These are phyloP conservation scores for Lasiosphaeria hispida DNA, from an alignment of 495 filamentous ascomycete genomes.

Conservation along the genomic window DNA sequence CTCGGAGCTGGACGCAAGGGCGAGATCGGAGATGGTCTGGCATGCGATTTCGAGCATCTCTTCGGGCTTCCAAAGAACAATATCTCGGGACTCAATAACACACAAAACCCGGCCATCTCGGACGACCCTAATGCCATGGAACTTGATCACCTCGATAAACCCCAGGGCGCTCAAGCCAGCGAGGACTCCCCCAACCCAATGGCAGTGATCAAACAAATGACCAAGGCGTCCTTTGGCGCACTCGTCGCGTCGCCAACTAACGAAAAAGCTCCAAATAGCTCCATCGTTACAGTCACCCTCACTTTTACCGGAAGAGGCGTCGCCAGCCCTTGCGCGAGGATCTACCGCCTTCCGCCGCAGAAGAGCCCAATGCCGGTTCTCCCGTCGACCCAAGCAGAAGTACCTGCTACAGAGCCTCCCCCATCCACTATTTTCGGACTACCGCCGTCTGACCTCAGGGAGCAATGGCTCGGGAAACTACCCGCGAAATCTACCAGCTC, in stretches of 20 bases:
- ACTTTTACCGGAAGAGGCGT: slow-evolving; percentile 40
- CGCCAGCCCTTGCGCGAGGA: slow-evolving; percentile 39
- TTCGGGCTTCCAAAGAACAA: slow-evolving; percentile 27
- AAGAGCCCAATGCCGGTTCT: slow-evolving; percentile 3
- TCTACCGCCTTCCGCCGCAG: slow-evolving; percentile 45
- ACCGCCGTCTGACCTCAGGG: slow-evolving; percentile 38
- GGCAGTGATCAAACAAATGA: slow-evolving; percentile 27
- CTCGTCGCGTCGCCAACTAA: slow-evolving; percentile 16
- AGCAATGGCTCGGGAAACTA: slow-evolving; percentile 45
- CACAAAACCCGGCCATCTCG: slow-evolving; percentile 13
- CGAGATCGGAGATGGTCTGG: slow-evolving; percentile 79
- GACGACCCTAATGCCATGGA: slow-evolving; percentile 26
- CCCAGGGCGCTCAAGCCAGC: neutral
- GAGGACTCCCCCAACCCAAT: neutral
- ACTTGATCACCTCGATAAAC: slow-evolving; percentile 16
- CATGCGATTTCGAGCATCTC: slow-evolving; percentile 81
- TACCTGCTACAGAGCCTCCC: slow-evolving; percentile 38
- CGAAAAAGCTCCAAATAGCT: slow-evolving; percentile 19
- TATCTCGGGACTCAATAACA: slow-evolving; percentile 16
- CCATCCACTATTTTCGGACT: slow-evolving; percentile 6
- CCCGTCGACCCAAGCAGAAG: slow-evolving; percentile 36
- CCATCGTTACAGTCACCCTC: slow-evolving; percentile 36
- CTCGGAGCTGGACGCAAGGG: slow-evolving; percentile 73
- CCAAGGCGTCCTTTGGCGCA: slow-evolving; percentile 29
- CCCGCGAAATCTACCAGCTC: slow-evolving; percentile 14